These are phyloP conservation scores for Boletus barrowsii DNA, from an alignment of 768 basidiomycete species.

Conservation along the genomic window DNA sequence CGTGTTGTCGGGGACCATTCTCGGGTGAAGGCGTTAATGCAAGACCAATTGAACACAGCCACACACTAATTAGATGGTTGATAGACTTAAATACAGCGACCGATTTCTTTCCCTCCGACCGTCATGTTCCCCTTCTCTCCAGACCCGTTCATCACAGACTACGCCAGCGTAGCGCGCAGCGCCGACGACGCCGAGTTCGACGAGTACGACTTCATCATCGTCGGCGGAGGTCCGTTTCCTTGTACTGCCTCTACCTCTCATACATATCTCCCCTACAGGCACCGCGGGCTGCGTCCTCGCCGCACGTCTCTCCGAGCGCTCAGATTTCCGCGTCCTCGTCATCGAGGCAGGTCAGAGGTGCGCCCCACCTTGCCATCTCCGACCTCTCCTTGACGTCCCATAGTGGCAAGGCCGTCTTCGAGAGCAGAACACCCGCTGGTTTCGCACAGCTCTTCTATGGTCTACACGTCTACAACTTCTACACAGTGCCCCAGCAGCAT, in stretches of 20 bases:
- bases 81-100: too few relatives aligned
- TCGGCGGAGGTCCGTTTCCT: slow-evolving; percentile 47
- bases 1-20: slow-evolving; percentile 32
- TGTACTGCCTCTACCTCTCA: not conserved
- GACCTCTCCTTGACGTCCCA: not conserved
- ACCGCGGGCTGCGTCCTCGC: slow-evolving; percentile 47
- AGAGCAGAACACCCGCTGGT: slow-evolving; percentile 44
- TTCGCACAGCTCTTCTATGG: slow-evolving; percentile 42
- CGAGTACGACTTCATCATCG: slow-evolving; percentile 50
- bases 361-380: not conserved
- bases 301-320: slow-evolving; percentile 40
- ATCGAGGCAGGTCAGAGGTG: slow-evolving; percentile 48
- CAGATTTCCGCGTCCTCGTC: slow-evolving; percentile 36
- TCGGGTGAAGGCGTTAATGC: not conserved
- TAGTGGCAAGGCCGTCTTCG: slow-evolving; percentile 43
- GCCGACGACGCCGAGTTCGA: slow-evolving; percentile 9
- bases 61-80: not conserved
- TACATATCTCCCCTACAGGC: slow-evolving; percentile 23
- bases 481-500: slow-evolving; percentile 54
- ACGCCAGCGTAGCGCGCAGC: slow-evolving; percentile 1
- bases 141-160: not conserved
- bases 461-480: slow-evolving; percentile 50
- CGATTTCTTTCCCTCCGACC: too few relatives aligned
- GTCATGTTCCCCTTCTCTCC: too few relatives aligned
- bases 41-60: slow-evolving; percentile 18